A percentile compares a stretch with the other conserved stretches of the same genome.
phyloP scores from a whole-genome alignment of 2,329 filamentous ascomycete genomes.

The Lachnellula willkommii region DNA sequence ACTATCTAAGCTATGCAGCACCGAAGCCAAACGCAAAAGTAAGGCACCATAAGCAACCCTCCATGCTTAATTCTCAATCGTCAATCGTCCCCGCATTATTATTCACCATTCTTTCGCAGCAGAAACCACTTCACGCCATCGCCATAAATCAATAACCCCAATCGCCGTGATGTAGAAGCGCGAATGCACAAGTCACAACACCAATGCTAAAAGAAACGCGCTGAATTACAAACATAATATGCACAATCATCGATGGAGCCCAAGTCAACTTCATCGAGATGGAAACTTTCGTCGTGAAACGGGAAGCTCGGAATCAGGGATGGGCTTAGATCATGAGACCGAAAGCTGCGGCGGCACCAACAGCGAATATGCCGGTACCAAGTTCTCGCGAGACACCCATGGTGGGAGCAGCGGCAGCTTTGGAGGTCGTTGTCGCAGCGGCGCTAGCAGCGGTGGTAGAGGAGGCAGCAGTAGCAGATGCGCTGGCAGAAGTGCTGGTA shows the following conservation, averaged over 20 bases:
- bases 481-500: conserved; percentile 36
- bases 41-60: not conserved
- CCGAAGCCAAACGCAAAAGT: not conserved
- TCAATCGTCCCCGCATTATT: conserved; percentile 18
- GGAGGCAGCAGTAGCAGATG: conserved; percentile 27
- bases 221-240: conserved; percentile 27
- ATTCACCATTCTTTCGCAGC: conserved; percentile 3
- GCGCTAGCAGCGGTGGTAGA: conserved; percentile 25
- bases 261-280: conserved; percentile 1
- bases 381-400: conserved; percentile 39
- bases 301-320: not conserved
- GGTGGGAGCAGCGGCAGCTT: conserved; percentile 39
- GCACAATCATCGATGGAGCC: conserved; percentile 15
- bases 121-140: conserved; percentile 1
- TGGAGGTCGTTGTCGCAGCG: conserved; percentile 26
- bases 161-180: conserved; percentile 15
- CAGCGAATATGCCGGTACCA: conserved; percentile 39
- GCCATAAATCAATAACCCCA: conserved; percentile 1
- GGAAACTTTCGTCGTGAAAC: conserved; percentile 8
- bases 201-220: conserved; percentile 30
- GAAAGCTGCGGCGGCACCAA: conserved; percentile 48
- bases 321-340: conserved; percentile 49
- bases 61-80: conserved; percentile 6
- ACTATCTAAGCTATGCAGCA: not conserved
- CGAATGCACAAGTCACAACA: conserved; percentile 28